A percentile compares a stretch with the other conserved stretches of the same genome.
These are phyloP conservation scores for Ampelocalamus luodianensis DNA, from an alignment of 176 grass and related monocot species.

Conservation along the genomic window DNA sequence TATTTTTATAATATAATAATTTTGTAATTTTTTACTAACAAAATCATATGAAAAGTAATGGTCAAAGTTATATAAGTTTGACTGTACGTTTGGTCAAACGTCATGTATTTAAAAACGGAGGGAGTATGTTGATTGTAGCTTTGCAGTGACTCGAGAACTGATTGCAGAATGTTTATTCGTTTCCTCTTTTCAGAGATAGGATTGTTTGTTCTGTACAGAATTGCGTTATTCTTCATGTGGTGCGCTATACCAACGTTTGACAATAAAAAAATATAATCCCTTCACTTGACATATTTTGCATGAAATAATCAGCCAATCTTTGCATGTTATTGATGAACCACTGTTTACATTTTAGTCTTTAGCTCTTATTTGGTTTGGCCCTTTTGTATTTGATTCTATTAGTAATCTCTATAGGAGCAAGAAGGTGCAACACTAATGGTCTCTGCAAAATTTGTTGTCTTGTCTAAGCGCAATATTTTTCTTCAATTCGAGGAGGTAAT, in stretches of 20 bases:
- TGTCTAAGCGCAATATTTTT: slow-evolving; percentile 89
- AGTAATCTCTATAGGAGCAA: slow-evolving; percentile 76
- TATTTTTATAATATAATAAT: too few relatives aligned
- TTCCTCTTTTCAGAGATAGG: slow-evolving; percentile 3
- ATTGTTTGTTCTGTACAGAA: neutral
- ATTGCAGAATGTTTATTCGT: slow-evolving; percentile 15
- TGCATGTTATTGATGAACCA: slow-evolving; percentile 17
- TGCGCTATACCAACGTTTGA: neutral
- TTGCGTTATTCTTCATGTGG: neutral
- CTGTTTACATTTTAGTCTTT: slow-evolving; percentile 9
- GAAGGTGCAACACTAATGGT: slow-evolving; percentile 94
- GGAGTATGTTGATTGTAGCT: too few relatives aligned
- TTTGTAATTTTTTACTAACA: too few relatives aligned
- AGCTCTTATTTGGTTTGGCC: slow-evolving; percentile 29
- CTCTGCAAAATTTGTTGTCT: slow-evolving; percentile 82
- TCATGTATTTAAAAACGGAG: too few relatives aligned
- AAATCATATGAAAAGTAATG: too few relatives aligned
- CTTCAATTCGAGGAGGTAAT: slow-evolving; percentile 97
- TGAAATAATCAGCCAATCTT: neutral
- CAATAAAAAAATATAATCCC: neutral
- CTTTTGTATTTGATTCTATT: slow-evolving; percentile 44
- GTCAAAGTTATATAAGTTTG: too few relatives aligned
- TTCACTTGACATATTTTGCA: slow-evolving; percentile 5
- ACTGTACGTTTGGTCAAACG: too few relatives aligned
- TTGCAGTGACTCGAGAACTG: too few relatives aligned